Base-by-base conservation (phyloP, 192 early-diverging fungal species). In the Chytriomyces sp. region DNA sequence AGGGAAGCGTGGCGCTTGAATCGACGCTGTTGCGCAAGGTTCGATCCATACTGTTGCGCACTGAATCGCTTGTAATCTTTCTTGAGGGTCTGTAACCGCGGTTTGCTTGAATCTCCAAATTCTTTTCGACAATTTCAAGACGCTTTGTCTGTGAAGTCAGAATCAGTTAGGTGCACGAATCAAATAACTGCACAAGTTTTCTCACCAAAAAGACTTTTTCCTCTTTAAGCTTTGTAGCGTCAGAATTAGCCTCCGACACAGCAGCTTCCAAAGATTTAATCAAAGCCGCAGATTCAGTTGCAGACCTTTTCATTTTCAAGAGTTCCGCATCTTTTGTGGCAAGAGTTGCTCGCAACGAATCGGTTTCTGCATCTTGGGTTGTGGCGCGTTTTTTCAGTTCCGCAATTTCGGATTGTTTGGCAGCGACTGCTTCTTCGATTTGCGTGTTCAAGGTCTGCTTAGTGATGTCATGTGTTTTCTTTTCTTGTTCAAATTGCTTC, bases 121-220 rank as follows among this genome's bases (percentile, higher is more conserved):
- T 71, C 18, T 45, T 20, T 44, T 71, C 69, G 8, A 71, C 69
- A 43, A 71, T 71, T 18, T 53, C 69, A 23, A 71, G 57, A 9
- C 69, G 69, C 26, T 71, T 71, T 4, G 13, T 50, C 69, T 71
- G 50, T 18, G 35, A 35, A 35, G 4, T 3, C 3, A 35, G 35
- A 35, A 35, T 35, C 35, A 35, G 35, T 35, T 35, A 35, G 35
- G 2, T 35, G 35, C 35, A 64, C 11, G 13, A 13, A 64, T 64
- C 16, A 64, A 64, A 28, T 28, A 23, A 5, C 11, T 26, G 20
- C 13, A 20, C 35, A 35, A 1, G 35, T 35, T 35, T 35, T 5
- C 53, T 57, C 2, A 57, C 53, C 53, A 57, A 57, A 20, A 57
- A 57, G 20, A 57, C 5, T 13, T 57, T 57, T 20, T 57, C 53